Percentiles rank a stretch among this genome's conserved stretches.
phyloP scores from a whole-genome alignment of 2,329 filamentous ascomycete species.

The Fusarium sp. region DNA sequence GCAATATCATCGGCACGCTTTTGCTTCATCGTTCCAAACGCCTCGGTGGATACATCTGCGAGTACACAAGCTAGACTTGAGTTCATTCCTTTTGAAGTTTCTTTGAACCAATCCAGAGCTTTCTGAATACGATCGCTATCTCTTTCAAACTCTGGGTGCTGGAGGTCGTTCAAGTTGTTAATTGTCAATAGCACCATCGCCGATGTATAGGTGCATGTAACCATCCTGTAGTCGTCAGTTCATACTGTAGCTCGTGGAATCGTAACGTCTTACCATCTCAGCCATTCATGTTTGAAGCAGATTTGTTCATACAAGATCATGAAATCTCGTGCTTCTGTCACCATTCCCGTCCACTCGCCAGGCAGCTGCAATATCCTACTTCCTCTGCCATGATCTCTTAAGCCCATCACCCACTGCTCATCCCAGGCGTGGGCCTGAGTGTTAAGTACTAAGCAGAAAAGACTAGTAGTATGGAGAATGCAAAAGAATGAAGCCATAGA shows the following conservation, averaged over 20 bases:
- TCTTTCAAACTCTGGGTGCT: background rate
- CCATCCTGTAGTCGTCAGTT: background rate
- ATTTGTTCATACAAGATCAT: slow-evolving; percentile 8
- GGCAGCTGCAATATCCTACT: background rate
- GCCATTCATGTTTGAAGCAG: background rate
- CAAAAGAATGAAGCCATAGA: background rate
- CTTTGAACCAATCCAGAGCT: background rate
- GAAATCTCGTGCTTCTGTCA: slow-evolving; percentile 6
- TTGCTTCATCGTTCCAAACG: slow-evolving; percentile 1
- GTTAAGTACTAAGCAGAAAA: slow-evolving; percentile 4
- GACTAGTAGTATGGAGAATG: slow-evolving; percentile 1
- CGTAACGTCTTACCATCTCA: background rate
- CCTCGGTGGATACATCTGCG: background rate
- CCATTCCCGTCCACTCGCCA: background rate
- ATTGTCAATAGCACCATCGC: slow-evolving; percentile 8
- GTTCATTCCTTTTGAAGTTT: background rate
- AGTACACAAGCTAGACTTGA: background rate
- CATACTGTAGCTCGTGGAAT: fast-evolving
- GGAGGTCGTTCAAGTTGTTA: background rate
- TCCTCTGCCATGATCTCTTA: slow-evolving; percentile 4
- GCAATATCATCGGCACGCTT: background rate
- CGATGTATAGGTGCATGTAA: slow-evolving; percentile 9
- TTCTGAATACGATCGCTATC: slow-evolving; percentile 1
- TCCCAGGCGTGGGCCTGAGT: slow-evolving; percentile 8
- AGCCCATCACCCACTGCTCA: background rate